Evolutionary conservation across 306 rosid species (phyloP).

Genomic region (Myrica gale): DNA sequence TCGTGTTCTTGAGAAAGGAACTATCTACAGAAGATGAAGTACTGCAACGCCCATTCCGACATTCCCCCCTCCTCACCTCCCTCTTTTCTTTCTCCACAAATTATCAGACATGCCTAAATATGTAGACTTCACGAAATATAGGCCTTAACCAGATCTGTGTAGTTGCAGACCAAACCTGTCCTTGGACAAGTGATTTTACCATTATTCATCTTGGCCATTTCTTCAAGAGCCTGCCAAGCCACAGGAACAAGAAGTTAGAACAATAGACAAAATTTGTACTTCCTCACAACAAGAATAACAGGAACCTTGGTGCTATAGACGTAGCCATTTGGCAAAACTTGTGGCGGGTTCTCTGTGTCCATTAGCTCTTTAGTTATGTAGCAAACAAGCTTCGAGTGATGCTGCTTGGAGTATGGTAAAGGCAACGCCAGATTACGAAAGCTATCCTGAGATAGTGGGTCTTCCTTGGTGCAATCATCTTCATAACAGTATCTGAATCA

Average conservation of each 20-base stretch:
- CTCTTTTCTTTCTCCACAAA: not conserved
- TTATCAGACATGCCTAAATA: constrained; percentile 13
- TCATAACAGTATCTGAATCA: constrained; percentile 81
- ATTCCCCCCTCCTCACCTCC: not conserved
- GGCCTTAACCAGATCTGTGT: constrained; percentile 71
- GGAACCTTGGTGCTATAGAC: constrained; percentile 89
- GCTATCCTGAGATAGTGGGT: constrained; percentile 84
- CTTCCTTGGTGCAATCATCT: constrained; percentile 96
- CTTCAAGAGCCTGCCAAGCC: constrained; percentile 79
- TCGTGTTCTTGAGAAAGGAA: not conserved
- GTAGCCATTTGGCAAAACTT: constrained; percentile 89
- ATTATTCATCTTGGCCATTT: constrained; percentile 74
- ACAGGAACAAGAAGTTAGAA: constrained; percentile 16
- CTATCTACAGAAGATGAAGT: not conserved
- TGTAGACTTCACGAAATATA: constrained; percentile 51
- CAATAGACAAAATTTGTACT: not conserved
- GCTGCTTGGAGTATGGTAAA: constrained; percentile 90
- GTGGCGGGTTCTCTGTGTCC: constrained; percentile 96
- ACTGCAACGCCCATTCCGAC: not conserved
- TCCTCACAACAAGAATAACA: constrained; percentile 7
- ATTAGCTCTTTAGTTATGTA: constrained; percentile 91
- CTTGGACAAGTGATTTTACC: constrained; percentile 85
- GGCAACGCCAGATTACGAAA: constrained; percentile 78
- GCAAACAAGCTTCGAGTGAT: constrained; percentile 93
- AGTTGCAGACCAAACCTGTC: constrained; percentile 57